These are phyloP conservation scores for Grosmannia clavigera DNA, from an alignment of 2,329 filamentous ascomycete species.

Conservation along the genomic window DNA sequence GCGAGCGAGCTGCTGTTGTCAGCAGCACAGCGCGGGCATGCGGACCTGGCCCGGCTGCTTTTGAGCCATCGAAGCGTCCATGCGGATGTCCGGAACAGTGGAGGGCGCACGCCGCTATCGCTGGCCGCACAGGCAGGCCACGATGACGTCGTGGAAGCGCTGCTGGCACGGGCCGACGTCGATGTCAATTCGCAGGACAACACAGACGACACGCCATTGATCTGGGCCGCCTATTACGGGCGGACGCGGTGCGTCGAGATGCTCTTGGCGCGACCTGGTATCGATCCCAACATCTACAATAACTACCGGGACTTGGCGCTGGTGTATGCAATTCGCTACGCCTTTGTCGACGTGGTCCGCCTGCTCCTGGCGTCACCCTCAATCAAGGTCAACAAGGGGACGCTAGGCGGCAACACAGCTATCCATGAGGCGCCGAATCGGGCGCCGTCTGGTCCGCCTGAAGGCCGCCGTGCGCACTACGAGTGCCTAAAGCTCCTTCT, in stretches of 20 bases:
- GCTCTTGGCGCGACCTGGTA: not conserved
- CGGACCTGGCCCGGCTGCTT: too few species aligned
- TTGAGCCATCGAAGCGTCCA: too few species aligned
- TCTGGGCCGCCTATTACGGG: not conserved
- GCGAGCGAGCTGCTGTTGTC: too few species aligned
- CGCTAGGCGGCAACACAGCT: not conserved
- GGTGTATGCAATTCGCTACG: not conserved
- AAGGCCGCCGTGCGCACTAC: not conserved
- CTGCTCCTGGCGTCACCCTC: not conserved
- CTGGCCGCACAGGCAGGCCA: not conserved
- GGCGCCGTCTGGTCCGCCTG: not conserved
- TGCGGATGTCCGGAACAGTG: too few species aligned
- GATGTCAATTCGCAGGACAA: not conserved
- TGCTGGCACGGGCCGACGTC: not conserved
- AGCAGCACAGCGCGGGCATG: too few species aligned
- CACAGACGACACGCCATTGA: not conserved
- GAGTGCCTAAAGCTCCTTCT: not conserved
- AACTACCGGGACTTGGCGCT: not conserved
- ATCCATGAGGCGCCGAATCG: not conserved
- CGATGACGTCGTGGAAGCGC: not conserved
- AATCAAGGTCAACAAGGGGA: not conserved
- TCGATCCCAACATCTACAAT: not conserved
- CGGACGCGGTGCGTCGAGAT: not conserved
- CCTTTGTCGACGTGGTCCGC: not conserved
- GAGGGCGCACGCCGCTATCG: not conserved